Percentiles rank a stretch among this genome's conserved stretches.
These are phyloP conservation scores for Beauveria australis DNA, from an alignment of 2,329 filamentous ascomycete species.

Conservation along the genomic window DNA sequence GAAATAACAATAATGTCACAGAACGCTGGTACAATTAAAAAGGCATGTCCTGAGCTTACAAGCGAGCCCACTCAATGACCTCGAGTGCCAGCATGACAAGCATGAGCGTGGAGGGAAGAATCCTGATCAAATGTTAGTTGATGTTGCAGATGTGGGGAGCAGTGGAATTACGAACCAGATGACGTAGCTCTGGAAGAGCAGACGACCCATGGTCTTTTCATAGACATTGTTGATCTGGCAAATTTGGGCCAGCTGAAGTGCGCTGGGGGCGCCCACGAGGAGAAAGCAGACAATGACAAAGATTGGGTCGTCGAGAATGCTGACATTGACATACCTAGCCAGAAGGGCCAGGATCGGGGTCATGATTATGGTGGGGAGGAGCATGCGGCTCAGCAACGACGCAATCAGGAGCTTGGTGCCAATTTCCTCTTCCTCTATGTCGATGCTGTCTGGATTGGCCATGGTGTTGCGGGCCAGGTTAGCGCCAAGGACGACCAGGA, in stretches of 20 bases:
- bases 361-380: constrained; percentile 87
- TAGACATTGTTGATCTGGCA: constrained; percentile 98
- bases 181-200: constrained; percentile 83
- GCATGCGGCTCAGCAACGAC: constrained; percentile 80
- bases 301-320: constrained; percentile 94
- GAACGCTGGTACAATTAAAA: constrained; percentile 10
- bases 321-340: constrained; percentile 85
- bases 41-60: constrained; percentile 6
- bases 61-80: constrained; percentile 75
- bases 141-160: background rate
- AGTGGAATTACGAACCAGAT: constrained; percentile 60
- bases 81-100: constrained; percentile 89
- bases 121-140: constrained; percentile 45
- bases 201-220: constrained; percentile 84
- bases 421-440: constrained; percentile 61
- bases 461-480: constrained; percentile 91
- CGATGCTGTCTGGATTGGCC: constrained; percentile 52
- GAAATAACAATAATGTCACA: background rate
- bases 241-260: constrained; percentile 91
- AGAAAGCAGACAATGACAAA: constrained; percentile 98
- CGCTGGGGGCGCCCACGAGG: constrained; percentile 86
- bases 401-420: constrained; percentile 76
- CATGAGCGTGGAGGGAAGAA: constrained; percentile 83
- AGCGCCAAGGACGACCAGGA: constrained; percentile 88
- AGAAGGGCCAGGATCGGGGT: constrained; percentile 77